Conservation (phyloP, 192 early-diverging fungal genomes). For the Backusella westeae region DNA sequence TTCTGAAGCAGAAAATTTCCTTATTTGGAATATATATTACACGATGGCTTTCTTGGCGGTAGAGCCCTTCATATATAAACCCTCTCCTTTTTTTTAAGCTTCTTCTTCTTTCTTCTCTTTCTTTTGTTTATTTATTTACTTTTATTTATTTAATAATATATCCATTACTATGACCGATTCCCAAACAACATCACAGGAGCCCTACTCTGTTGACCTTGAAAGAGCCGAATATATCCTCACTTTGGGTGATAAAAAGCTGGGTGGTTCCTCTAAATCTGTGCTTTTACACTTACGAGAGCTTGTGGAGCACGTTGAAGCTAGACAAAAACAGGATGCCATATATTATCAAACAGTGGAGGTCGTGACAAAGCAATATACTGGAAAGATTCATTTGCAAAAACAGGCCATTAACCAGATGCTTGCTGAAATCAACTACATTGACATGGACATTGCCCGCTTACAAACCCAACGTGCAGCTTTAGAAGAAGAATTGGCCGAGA, state of each 20-base stretch:
- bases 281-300: conserved; percentile 10
- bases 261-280: background rate
- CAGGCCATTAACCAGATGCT: conserved; percentile 13
- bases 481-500: background rate
- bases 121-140: background rate
- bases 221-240: background rate
- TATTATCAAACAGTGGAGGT: background rate
- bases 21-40: background rate
- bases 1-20: background rate
- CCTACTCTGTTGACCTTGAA: background rate
- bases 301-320: background rate
- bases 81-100: background rate
- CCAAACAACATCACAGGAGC: background rate
- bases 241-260: background rate
- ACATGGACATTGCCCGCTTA: background rate
- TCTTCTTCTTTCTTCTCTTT: background rate
- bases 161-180: background rate
- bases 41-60: background rate
- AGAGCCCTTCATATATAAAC: background rate
- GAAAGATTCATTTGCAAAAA: background rate
- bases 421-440: background rate
- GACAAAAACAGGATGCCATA: background rate
- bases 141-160: background rate
- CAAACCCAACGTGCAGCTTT: background rate
- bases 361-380: background rate